Base-by-base conservation (phyloP, 352 stramenopile genomes). In the Globisporangium radiosum region DNA sequence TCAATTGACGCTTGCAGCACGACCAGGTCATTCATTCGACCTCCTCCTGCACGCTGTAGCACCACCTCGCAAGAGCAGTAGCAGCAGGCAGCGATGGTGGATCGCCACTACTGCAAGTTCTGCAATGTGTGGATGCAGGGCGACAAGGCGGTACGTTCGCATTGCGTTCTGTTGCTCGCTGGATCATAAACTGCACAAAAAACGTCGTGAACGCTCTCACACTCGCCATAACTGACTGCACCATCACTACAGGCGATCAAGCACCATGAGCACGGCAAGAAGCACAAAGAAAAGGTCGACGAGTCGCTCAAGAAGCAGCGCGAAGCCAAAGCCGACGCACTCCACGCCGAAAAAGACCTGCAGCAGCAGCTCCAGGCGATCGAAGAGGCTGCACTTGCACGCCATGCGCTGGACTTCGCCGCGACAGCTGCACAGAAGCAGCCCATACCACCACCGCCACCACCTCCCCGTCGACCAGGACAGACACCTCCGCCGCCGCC, bases 71-170 rank as follows among this genome's bases (percentile, higher is more conserved):
- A 33, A 33, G 25, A 33, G 25, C 25, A 3, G 3, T 33, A 33
- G 25, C 25, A 33, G 25, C 25, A 33, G 38, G 48, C 36, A 42
- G 52, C 19, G 10, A 92, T 92, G 82, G 66, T 66, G 61, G 82
- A 92, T 71, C 73, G 78, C 45, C 79, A 95, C 58, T 90, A 85
- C 63, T 95, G 86, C 82, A 88, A 88, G 71, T 90, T 80, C 59
- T 95, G 86, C 82, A 94, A 95, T 86, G 78, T 74, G 53, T 95
- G 86, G 86, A 88, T 88, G 70, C 84, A 88, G 47, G 72, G 73
- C 36, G 86, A 95, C 61, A 91, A 85, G 66, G 55, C 75, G 55
- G 81, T 91, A 47, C 52, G 79, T 62, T 15, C 48, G 57, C 56
- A 33, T 33, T 33, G 25, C 25, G 25, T 33, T 33, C 25, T 33